Evolutionary conservation across 805 yeast species (phyloP).

Genomic region (Yamadazyma sp.): DNA sequence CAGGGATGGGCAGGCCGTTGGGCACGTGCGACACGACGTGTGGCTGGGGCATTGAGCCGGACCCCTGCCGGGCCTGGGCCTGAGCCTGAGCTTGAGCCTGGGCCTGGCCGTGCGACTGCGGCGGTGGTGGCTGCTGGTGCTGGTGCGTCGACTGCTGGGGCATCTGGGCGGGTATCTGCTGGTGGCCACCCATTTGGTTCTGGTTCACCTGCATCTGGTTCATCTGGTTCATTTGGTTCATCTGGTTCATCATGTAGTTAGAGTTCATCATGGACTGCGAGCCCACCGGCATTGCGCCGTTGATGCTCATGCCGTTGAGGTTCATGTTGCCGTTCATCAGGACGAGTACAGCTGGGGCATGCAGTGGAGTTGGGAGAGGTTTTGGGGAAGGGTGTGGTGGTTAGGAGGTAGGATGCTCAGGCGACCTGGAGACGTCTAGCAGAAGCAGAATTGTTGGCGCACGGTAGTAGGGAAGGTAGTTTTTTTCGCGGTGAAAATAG

Average conservation of each 20-base stretch:
- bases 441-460: too few relatives aligned
- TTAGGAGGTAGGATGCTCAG: not conserved
- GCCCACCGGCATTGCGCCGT: constrained; percentile 7
- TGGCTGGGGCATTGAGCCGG: too few relatives aligned
- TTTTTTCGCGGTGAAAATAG: too few relatives aligned
- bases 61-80: constrained; percentile 3
- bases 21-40: too few relatives aligned
- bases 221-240: too few relatives aligned
- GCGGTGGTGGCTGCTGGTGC: constrained; percentile 9
- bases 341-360: constrained; percentile 1
- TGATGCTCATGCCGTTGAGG: constrained; percentile 3
- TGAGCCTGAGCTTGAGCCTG: constrained; percentile 9
- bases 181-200: too few relatives aligned
- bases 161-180: constrained; percentile 1
- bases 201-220: too few relatives aligned
- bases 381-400: constrained; percentile 1
- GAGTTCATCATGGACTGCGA: constrained; percentile 11
- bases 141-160: constrained; percentile 12
- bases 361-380: not conserved
- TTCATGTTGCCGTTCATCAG: constrained; percentile 2
- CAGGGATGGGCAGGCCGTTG: too few relatives aligned
- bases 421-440: too few relatives aligned
- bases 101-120: constrained; percentile 7
- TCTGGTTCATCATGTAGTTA: constrained; percentile 10
- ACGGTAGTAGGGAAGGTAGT: too few relatives aligned